These are phyloP conservation scores for Copromyces sp. DNA, from an alignment of 495 filamentous ascomycete species.

Conservation along the genomic window DNA sequence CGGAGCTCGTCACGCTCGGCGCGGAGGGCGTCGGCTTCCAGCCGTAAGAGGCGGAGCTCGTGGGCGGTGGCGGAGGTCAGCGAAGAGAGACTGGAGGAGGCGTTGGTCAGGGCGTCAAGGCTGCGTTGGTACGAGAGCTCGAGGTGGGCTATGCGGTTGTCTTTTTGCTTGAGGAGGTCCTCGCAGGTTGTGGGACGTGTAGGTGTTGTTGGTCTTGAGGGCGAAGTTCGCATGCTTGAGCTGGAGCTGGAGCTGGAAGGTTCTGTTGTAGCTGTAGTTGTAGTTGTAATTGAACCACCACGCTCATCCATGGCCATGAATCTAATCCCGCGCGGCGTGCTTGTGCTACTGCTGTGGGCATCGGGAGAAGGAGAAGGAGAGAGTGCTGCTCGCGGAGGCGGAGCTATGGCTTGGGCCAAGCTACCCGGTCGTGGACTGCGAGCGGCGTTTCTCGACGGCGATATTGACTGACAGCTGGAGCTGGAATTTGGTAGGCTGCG, in stretches of 20 bases:
- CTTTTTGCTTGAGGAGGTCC: conserved; percentile 25
- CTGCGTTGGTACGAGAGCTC: conserved; percentile 25
- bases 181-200: conserved; percentile 5
- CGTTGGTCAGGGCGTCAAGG: conserved; percentile 29
- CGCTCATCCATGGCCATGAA: not conserved
- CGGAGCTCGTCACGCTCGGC: conserved; percentile 30
- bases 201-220: not conserved
- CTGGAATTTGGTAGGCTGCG: not conserved
- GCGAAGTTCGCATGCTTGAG: not conserved
- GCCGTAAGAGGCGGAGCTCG: conserved; percentile 30
- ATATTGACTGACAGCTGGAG: not conserved
- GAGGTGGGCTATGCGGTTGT: conserved; percentile 34
- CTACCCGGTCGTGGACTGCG: not conserved
- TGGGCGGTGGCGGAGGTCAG: conserved; percentile 13
- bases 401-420: not conserved
- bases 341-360: not conserved
- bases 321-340: not conserved
- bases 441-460: not conserved
- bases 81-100: not conserved
- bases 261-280: not conserved
- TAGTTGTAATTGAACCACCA: not conserved
- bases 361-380: not conserved
- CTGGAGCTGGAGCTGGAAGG: not conserved
- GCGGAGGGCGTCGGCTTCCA: conserved; percentile 29
- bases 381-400: not conserved